Evolutionary conservation across 2,329 filamentous ascomycete species (phyloP), one percentile per base, ranked within the genome.

Genomic region (Alternaria panax): DNA sequence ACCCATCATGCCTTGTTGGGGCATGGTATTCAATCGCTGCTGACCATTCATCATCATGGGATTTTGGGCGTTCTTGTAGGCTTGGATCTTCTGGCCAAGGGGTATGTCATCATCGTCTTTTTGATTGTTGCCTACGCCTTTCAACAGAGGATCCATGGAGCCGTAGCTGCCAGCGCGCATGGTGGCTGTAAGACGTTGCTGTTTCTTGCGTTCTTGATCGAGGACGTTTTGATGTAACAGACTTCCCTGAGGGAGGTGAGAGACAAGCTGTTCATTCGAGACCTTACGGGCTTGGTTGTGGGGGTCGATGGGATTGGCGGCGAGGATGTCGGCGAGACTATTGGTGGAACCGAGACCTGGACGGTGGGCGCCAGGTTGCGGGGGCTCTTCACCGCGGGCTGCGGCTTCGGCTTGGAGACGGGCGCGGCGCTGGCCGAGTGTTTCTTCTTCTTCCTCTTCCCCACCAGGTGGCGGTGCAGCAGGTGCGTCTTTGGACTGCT

Each of bases 381-480:
- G 65, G 1, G 62, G 34, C 5, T 41, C 51, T 41, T 75, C 70
- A 22, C 41, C 82, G 80, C 61, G 66, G 5, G 86, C 85, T 27
- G 86, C 85, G 7, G 88, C 88, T 76, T 91, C 88, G 25, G 88
- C 87, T 74, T 93, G 90, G 2, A 95, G 82, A 25, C 92, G 86
- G 27, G 87, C 87, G 0, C 91, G 88, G 11, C 92, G 88, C 75
- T 94, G 90, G 9, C 91, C 92, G 0, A 95, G 82, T 0, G 92
- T 94, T 73, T 95, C 92, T 67, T 92, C 90, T 65, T 89, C 90
- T 61, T 84, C 83, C 16, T 54, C 55, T 7, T 38, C 59, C 5
- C 45, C 28, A 16, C 62, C 57, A 4, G 67, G 62, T 2, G 73
- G 63, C 18, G 66, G 60, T 28, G 62, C 54, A 6, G 67, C 72